A percentile compares a stretch with the other conserved stretches of the same genome.
These are phyloP conservation scores for Golubevia pallescens DNA, from an alignment of 1,284 basidiomycete genomes.

Conservation along the genomic window DNA sequence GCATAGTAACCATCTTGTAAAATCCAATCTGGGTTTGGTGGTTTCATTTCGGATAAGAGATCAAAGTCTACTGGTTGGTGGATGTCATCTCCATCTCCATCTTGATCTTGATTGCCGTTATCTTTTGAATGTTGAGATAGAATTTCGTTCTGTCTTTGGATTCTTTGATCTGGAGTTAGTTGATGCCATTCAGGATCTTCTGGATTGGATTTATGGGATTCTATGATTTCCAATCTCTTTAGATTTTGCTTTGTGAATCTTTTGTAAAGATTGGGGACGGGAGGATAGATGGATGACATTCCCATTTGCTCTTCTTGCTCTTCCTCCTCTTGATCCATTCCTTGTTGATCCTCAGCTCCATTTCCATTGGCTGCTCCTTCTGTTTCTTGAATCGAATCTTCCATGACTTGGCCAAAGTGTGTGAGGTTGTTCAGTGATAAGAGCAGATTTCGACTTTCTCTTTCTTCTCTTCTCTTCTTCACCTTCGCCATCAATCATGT, in stretches of 20 bases:
- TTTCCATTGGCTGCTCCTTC: no score
- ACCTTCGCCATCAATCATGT: conserved; percentile 1
- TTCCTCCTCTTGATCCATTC: no score
- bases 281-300: conserved; percentile 39
- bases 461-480: not conserved
- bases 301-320: no score
- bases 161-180: conserved; percentile 10
- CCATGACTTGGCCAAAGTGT: no score
- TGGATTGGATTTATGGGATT: conserved; percentile 14
- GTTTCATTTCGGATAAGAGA: conserved; percentile 28
- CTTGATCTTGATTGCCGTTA: conserved; percentile 11
- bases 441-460: no score
- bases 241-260: conserved; percentile 40
- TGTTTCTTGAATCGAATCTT: no score
- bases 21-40: conserved; percentile 54
- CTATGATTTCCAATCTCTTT: conserved; percentile 24
- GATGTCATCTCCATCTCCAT: not conserved
- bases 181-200: conserved; percentile 21
- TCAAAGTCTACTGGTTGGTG: conserved; percentile 27
- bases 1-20: conserved; percentile 56
- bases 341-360: no score
- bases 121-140: conserved; percentile 4
- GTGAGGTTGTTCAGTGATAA: no score
- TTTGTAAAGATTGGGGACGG: conserved; percentile 38
- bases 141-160: conserved; percentile 21